Percentiles rank a stretch among this genome's conserved stretches.
Evolutionary conservation across 805 yeast species (phyloP).

Genomic region (Candida tammaniensis): DNA sequence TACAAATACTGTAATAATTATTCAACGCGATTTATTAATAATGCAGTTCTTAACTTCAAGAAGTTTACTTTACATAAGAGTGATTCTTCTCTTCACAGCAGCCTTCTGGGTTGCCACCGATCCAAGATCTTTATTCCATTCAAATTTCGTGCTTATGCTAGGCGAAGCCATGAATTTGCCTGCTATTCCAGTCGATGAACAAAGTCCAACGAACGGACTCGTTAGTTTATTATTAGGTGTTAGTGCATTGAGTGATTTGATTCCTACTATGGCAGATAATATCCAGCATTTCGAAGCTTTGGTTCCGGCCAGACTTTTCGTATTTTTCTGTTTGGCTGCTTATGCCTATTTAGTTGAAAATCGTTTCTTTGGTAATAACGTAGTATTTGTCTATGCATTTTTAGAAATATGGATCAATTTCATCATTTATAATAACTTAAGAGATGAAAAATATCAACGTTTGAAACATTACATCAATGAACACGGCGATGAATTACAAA

Average conservation of each 20-base stretch:
- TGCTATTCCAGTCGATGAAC: slow-evolving; percentile 23
- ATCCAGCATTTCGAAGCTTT: slow-evolving; percentile 54
- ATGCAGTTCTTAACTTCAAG: slow-evolving; percentile 55
- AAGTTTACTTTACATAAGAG: slow-evolving; percentile 46
- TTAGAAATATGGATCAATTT: slow-evolving; percentile 71
- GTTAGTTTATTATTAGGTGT: slow-evolving; percentile 45
- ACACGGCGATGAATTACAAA: slow-evolving; percentile 33
- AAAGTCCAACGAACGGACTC: slow-evolving; percentile 49
- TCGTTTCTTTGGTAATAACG: slow-evolving; percentile 55
- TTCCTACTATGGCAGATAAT: slow-evolving; percentile 55
- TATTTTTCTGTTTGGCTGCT: slow-evolving; percentile 49
- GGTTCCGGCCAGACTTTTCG: slow-evolving; percentile 54
- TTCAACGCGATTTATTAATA: background rate
- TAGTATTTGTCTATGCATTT: slow-evolving; percentile 58
- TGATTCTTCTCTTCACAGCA: slow-evolving; percentile 40
- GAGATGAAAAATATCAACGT: slow-evolving; percentile 59
- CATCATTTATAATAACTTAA: slow-evolving; percentile 56
- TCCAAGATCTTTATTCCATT: slow-evolving; percentile 41
- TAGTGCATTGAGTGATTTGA: slow-evolving; percentile 50
- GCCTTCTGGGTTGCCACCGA: slow-evolving; percentile 48
- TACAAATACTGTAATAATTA: too few relatives aligned
- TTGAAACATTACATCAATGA: slow-evolving; percentile 41
- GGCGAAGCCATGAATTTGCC: slow-evolving; percentile 60
- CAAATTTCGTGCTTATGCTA: slow-evolving; percentile 48
- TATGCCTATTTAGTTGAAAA: slow-evolving; percentile 47